Evolutionary conservation across 495 filamentous ascomycete genomes (phyloP).

Genomic region (Hypomontagnella monticulosa): DNA sequence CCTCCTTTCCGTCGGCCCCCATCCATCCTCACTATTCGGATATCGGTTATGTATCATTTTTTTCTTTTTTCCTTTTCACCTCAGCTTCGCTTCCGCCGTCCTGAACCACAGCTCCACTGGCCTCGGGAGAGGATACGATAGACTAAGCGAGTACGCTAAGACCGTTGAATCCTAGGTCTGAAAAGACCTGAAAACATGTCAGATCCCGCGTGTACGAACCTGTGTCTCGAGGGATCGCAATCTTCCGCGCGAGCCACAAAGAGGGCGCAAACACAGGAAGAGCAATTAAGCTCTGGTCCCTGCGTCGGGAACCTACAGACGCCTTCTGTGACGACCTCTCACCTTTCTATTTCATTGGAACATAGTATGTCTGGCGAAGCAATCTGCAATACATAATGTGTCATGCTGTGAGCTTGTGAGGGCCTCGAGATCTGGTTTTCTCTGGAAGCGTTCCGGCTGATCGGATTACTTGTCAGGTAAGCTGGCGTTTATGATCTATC

Average conservation of each 20-base stretch:
- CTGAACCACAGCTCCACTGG: slow-evolving; percentile 11
- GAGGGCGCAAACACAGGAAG: slow-evolving; percentile 21
- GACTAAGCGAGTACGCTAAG: neutral
- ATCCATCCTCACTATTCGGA: slow-evolving; percentile 12
- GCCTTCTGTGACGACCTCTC: neutral
- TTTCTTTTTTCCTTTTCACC: slow-evolving; percentile 4
- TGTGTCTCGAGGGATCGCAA: slow-evolving; percentile 23
- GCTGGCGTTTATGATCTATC: slow-evolving; percentile 10
- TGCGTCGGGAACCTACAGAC: slow-evolving; percentile 30
- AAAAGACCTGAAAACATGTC: slow-evolving; percentile 6
- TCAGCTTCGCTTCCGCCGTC: slow-evolving; percentile 19
- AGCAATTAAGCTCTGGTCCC: slow-evolving; percentile 33
- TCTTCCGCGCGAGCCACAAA: slow-evolving; percentile 19
- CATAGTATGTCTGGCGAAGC: slow-evolving; percentile 1
- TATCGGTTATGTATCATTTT: slow-evolving; percentile 1
- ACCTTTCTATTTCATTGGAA: slow-evolving; percentile 17
- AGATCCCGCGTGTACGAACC: slow-evolving; percentile 20
- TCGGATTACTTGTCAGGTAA: slow-evolving; percentile 18
- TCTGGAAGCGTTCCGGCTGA: slow-evolving; percentile 8
- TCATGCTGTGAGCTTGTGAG: neutral
- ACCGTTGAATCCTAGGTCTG: neutral
- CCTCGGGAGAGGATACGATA: neutral
- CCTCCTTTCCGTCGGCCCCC: neutral
- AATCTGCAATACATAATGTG: slow-evolving; percentile 7
- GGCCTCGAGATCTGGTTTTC: slow-evolving; percentile 22